Conservation (phyloP, 2,329 filamentous ascomycete genomes). For the Fusarium circinatum region DNA sequence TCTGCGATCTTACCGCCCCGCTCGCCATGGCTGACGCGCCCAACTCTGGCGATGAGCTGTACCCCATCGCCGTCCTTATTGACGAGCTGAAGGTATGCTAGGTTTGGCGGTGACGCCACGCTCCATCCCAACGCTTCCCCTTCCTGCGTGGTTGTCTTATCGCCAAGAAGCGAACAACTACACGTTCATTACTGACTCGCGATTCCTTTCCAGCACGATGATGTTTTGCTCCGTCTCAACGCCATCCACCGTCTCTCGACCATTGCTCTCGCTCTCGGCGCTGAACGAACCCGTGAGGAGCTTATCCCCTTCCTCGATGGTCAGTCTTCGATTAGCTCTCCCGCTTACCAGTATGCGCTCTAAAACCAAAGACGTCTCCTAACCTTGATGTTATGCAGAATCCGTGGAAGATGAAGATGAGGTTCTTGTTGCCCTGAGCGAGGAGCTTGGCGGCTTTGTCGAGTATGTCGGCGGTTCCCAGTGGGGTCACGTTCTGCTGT, state of each 20-base stretch:
- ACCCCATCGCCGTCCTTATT: slow-evolving; percentile 99
- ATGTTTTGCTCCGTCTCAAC: slow-evolving; percentile 96
- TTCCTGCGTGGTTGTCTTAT: slow-evolving; percentile 21
- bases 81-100: slow-evolving; percentile 93
- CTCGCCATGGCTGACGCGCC: slow-evolving; percentile 87
- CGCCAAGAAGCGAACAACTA: slow-evolving; percentile 31
- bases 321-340: slow-evolving; percentile 61
- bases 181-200: slow-evolving; percentile 39
- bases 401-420: slow-evolving; percentile 99
- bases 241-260: slow-evolving; percentile 98
- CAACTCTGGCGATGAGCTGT: slow-evolving; percentile 97
- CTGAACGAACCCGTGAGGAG: slow-evolving; percentile 97
- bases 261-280: slow-evolving; percentile 93
- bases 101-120: slow-evolving; percentile 46
- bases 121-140: slow-evolving; percentile 20
- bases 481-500: slow-evolving; percentile 94
- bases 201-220: slow-evolving; percentile 80
- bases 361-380: slow-evolving; percentile 27
- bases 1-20: slow-evolving; percentile 47
- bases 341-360: slow-evolving; percentile 26
- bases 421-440: slow-evolving; percentile 94
- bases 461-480: slow-evolving; percentile 97
- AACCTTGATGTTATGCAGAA: slow-evolving; percentile 65
- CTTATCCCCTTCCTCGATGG: slow-evolving; percentile 99
- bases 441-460: slow-evolving; percentile 95